phyloP scores from a whole-genome alignment of 768 basidiomycete species.

The Xanthoconium stramineum region DNA sequence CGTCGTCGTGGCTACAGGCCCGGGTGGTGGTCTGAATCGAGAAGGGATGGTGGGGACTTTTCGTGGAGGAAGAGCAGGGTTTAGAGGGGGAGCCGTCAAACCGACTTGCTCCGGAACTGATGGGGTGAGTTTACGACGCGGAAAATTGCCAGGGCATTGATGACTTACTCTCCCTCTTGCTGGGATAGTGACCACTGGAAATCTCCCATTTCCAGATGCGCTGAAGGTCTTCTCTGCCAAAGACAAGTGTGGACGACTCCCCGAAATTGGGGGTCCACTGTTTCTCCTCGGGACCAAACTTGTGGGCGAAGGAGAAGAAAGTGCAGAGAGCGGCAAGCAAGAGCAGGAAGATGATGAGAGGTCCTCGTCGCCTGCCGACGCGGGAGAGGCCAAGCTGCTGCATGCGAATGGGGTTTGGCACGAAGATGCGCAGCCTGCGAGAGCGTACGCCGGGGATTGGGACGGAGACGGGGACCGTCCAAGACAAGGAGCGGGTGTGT shows the following conservation, averaged over 20 bases:
- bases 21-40: constrained; percentile 44
- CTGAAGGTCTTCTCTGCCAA: constrained; percentile 73
- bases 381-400: constrained; percentile 54
- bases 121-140: neutral
- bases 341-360: constrained; percentile 47
- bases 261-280: constrained; percentile 60
- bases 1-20: constrained; percentile 52
- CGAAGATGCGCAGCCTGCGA: constrained; percentile 52
- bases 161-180: constrained; percentile 66
- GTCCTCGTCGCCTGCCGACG: constrained; percentile 58
- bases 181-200: constrained; percentile 90
- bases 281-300: constrained; percentile 59
- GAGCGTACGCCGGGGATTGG: constrained; percentile 58
- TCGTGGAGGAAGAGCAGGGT: constrained; percentile 71
- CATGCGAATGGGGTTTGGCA: constrained; percentile 60
- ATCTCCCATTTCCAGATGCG: constrained; percentile 97
- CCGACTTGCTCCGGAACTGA: constrained; percentile 72
- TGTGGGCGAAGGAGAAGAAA: constrained; percentile 57
- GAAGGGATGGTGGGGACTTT: constrained; percentile 44
- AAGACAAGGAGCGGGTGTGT: constrained; percentile 44
- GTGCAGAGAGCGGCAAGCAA: constrained; percentile 49
- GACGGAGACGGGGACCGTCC: constrained; percentile 58
- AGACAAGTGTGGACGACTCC: constrained; percentile 72
- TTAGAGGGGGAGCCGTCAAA: constrained; percentile 52
- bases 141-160: neutral